These are phyloP conservation scores for button mushroom (Agaricus bisporus) DNA, from an alignment of 768 basidiomycete genomes.

Conservation along the genomic window DNA sequence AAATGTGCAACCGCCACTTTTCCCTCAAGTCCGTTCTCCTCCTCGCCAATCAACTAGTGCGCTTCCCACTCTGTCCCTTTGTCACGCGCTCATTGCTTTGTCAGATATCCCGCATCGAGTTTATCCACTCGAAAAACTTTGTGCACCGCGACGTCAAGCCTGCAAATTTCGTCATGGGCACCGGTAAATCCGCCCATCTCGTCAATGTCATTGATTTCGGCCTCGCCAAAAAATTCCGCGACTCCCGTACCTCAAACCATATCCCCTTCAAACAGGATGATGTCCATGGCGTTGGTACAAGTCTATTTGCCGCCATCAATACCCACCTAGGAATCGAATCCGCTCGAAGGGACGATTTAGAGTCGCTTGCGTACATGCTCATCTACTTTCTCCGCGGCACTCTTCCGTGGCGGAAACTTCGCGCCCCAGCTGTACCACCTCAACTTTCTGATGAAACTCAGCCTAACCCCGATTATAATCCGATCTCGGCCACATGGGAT, in stretches of 20 bases:
- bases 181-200: constrained; percentile 42
- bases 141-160: constrained; percentile 98
- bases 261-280: constrained; percentile 69
- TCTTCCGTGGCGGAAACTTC: constrained; percentile 72
- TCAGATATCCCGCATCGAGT: constrained; percentile 92
- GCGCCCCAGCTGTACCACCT: constrained; percentile 40
- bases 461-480: constrained; percentile 33
- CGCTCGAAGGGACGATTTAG: constrained; percentile 74
- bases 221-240: constrained; percentile 74
- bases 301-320: constrained; percentile 27
- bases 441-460: constrained; percentile 20
- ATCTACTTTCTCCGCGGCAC: constrained; percentile 76
- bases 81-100: not conserved
- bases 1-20: constrained; percentile 88
- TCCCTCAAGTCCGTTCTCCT: constrained; percentile 91
- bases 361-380: constrained; percentile 78
- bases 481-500: constrained; percentile 69
- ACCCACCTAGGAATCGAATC: constrained; percentile 41
- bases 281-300: constrained; percentile 77
- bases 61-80: constrained; percentile 22
- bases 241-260: constrained; percentile 56
- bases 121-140: constrained; percentile 91
- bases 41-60: constrained; percentile 89
- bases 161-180: constrained; percentile 98
- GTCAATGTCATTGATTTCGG: constrained; percentile 95